phyloP scores from a whole-genome alignment of 2,329 filamentous ascomycete species.

The Colletotrichum theobromicola region DNA sequence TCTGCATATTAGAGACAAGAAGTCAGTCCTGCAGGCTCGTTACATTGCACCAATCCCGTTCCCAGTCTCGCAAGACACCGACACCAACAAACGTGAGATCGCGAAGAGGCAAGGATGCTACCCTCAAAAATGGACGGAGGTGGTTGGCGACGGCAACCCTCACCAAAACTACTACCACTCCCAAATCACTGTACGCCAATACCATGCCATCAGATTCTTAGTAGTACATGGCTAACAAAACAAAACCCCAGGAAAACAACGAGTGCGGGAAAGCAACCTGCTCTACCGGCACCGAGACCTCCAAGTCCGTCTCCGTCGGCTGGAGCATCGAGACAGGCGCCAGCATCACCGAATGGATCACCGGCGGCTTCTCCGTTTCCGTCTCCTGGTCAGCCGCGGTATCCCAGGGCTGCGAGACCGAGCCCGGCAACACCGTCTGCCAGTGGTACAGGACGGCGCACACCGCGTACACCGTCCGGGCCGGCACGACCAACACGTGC shows the following conservation, averaged over 20 bases:
- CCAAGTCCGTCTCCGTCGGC: not conserved
- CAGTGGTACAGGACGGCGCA: not conserved
- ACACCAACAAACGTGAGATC: fast-evolving
- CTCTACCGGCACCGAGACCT: not conserved
- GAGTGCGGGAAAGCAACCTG: not conserved
- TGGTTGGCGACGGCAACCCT: not conserved
- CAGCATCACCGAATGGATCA: not conserved
- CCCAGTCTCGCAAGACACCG: fast-evolving
- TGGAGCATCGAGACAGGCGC: not conserved
- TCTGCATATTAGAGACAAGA: not conserved
- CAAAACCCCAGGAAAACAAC: not conserved
- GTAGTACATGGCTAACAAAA: not conserved
- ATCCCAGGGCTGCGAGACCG: not conserved
- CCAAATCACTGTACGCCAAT: not conserved
- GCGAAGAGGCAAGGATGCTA: not conserved
- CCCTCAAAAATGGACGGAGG: not conserved
- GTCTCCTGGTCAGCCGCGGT: not conserved
- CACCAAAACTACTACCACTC: not conserved
- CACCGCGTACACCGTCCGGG: not conserved
- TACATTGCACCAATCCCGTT: not conserved
- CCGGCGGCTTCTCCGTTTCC: not conserved
- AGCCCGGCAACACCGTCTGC: not conserved
- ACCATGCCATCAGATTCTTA: not conserved
- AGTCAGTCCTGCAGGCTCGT: not conserved
- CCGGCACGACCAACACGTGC: not conserved